A percentile compares a stretch with the other conserved stretches of the same genome.
These are phyloP conservation scores for Gossypium thurberi DNA, from an alignment of 345 rosid species.

Conservation along the genomic window DNA sequence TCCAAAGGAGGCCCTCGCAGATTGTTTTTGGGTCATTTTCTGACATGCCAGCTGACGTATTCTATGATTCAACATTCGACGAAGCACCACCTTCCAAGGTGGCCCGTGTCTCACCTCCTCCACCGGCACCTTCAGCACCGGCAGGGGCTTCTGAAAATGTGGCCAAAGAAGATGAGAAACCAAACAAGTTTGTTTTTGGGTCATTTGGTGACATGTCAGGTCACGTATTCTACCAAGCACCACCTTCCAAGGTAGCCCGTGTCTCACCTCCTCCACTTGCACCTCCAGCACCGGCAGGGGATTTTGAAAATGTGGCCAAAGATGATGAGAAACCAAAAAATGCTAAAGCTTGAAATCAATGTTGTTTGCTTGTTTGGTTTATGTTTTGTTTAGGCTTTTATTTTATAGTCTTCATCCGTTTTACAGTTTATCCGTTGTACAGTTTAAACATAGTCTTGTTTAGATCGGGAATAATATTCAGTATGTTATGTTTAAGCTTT, in stretches of 20 bases:
- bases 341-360: background rate
- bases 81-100: background rate
- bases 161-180: background rate
- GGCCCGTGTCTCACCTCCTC: background rate
- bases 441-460: too few relatives aligned
- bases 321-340: background rate
- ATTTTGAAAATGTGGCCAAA: background rate
- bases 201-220: background rate
- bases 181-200: background rate
- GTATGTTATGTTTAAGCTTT: background rate
- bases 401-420: too few relatives aligned
- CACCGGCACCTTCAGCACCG: background rate
- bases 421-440: too few relatives aligned
- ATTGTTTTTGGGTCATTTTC: slow-evolving; percentile 2
- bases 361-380: background rate
- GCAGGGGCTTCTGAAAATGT: background rate
- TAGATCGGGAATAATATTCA: too few relatives aligned
- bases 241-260: background rate
- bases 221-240: background rate
- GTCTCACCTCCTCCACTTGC: background rate
- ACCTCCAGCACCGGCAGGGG: background rate
- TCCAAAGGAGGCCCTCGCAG: slow-evolving; percentile 3
- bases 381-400: background rate
- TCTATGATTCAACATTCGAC: background rate
- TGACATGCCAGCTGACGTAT: background rate